These are phyloP conservation scores for Suillus lakei DNA, from an alignment of 768 basidiomycete species.

Conservation along the genomic window DNA sequence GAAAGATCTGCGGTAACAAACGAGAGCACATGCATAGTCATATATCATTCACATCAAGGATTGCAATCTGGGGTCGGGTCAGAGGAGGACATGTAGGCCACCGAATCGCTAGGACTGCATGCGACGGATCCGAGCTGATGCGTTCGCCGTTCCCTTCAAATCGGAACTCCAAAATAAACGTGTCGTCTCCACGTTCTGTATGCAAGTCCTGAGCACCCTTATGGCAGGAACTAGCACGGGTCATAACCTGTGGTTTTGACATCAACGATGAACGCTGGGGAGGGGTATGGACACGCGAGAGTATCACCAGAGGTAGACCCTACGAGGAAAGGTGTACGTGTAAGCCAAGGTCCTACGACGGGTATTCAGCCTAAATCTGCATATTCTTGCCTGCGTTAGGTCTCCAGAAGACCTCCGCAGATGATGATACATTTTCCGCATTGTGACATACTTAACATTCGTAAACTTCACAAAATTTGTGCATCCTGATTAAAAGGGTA, in stretches of 20 bases:
- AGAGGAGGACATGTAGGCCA: not conserved
- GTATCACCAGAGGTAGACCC: not conserved
- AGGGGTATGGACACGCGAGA: not conserved
- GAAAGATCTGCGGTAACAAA: not conserved
- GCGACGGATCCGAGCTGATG: not conserved
- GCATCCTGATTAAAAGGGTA: constrained; percentile 32
- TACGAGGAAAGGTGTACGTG: not conserved
- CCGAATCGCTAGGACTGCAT: not conserved
- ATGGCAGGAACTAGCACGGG: not conserved
- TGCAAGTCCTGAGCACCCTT: not conserved
- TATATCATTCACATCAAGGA: not conserved
- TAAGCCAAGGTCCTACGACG: not conserved
- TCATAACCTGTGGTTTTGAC: not conserved
- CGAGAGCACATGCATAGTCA: not conserved
- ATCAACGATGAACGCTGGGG: not conserved
- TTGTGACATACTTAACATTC: not conserved
- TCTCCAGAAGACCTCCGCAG: not conserved
- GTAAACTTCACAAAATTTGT: constrained; percentile 17
- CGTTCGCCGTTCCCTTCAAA: not conserved
- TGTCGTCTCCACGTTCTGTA: not conserved
- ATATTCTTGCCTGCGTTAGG: not conserved
- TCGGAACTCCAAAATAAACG: not conserved
- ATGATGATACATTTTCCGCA: not conserved
- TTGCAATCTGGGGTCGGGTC: not conserved
- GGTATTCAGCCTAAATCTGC: not conserved